Evolutionary conservation across 192 early-diverging fungal species (phyloP).

Genomic region (Coemansia sp.): DNA sequence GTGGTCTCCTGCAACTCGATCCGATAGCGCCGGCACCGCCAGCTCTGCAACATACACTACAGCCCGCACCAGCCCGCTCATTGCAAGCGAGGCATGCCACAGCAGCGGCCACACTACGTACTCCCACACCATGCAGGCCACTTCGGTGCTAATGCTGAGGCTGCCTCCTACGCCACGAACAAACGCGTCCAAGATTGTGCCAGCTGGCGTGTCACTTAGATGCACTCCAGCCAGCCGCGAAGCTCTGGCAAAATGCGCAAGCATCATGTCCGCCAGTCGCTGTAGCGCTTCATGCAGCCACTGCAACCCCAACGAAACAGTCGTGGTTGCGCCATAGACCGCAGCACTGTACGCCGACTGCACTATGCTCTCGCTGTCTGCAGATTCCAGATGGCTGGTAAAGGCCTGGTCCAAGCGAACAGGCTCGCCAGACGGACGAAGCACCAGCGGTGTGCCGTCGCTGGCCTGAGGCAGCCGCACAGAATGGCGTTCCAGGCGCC

Average conservation of each 20-base stretch:
- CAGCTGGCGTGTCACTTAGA: background rate
- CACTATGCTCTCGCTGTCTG: background rate
- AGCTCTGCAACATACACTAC: background rate
- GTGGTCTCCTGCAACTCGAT: background rate
- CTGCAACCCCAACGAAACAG: background rate
- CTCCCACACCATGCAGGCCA: background rate
- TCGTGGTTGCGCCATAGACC: background rate
- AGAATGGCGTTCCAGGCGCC: conserved; percentile 22
- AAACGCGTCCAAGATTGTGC: background rate
- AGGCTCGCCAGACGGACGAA: conserved; percentile 8
- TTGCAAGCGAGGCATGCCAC: conserved; percentile 1
- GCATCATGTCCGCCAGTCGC: conserved; percentile 4
- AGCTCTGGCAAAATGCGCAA: background rate
- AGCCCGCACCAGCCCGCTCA: conserved; percentile 2
- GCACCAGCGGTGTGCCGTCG: conserved; percentile 46
- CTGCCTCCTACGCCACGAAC: background rate
- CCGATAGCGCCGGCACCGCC: background rate
- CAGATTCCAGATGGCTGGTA: background rate
- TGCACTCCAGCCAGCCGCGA: background rate
- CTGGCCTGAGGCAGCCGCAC: conserved; percentile 37
- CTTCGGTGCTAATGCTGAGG: conserved; percentile 1
- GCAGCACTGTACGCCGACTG: background rate
- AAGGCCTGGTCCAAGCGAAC: conserved; percentile 2
- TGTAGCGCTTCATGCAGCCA: background rate
- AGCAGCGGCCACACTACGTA: conserved; percentile 7